Base-by-base conservation (phyloP, 495 filamentous ascomycete genomes). In the Lepraria neglecta region DNA sequence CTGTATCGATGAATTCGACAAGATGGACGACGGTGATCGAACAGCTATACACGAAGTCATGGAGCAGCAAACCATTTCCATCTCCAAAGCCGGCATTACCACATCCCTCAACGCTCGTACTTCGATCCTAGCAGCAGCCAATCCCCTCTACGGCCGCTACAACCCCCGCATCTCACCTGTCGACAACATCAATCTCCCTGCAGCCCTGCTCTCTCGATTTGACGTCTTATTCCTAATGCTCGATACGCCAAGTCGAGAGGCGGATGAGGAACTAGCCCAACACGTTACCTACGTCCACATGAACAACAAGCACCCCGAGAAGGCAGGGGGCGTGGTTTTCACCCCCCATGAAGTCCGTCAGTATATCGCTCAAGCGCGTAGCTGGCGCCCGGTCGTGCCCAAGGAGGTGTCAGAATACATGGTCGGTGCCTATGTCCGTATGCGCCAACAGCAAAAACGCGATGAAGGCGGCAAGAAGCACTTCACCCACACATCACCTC, bases 1-100 rank as follows among this genome's bases (percentile, higher is more conserved):
- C 84, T 98, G 94, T 72, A 98, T 98, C 74, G 94, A 98, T 77
- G 94, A 98, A 72, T 98, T 98, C 70, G 94, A 98, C 79, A 98
- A 98, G 76, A 98, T 98, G 94, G 95, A 97, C 70, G 94, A 98
- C 70, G 81, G 83, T 58, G 95, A 97, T 73, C 83, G 94, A 61
- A 97, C 94, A 0, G 95, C 95, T 33, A 97, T 98, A 70, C 94
- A 98, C 80, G 94, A 98, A 84, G 94, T 98, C 35, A 98, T 98
- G 94, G 94, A 98, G 70, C 94, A 98, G 71, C 94, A 98, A 74
- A 98, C 94, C 54, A 98, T 98, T 60, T 95, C 90, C 59, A 97
- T 98, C 66, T 96, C 92, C 65, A 98, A 98, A 78, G 94, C 94
- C 19, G 94, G 94, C 63, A 98, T 98, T 72, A 94, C 84, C 47